These are phyloP conservation scores for Sporothrix variecibatus DNA, from an alignment of 2,329 filamentous ascomycete species.

Conservation along the genomic window DNA sequence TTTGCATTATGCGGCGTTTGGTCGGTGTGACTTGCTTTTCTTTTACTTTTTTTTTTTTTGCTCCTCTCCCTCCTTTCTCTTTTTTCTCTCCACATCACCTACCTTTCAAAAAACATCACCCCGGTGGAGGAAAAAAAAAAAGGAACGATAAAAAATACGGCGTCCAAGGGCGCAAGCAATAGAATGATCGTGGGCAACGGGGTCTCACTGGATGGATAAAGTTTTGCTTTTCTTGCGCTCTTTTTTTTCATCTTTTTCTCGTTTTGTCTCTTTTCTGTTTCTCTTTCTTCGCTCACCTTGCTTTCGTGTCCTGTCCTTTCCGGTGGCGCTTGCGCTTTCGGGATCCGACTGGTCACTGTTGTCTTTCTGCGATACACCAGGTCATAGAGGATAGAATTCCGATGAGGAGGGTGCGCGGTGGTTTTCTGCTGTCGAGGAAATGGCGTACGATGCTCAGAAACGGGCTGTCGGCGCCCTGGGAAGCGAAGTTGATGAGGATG, in stretches of 20 bases:
- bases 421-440: not conserved
- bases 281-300: conserved; percentile 15
- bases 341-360: conserved; percentile 12
- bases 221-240: conserved; percentile 11
- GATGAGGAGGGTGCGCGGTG: not conserved
- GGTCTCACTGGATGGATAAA: conserved; percentile 23
- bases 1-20: conserved; percentile 22
- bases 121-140: not conserved
- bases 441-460: conserved; percentile 6
- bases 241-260: not conserved
- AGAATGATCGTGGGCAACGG: conserved; percentile 25
- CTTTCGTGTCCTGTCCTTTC: not conserved
- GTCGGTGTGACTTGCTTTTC: not conserved
- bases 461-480: not conserved
- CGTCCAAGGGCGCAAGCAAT: conserved; percentile 25
- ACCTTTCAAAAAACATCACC: not conserved
- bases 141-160: conserved; percentile 3
- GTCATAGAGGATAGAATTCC: conserved; percentile 27
- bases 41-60: not conserved
- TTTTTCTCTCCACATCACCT: conserved; percentile 10
- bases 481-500: no score
- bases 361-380: conserved; percentile 16
- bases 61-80: not conserved
- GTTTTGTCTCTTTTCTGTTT: not conserved
- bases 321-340: not conserved